Evolutionary conservation across 805 yeast genomes (phyloP).

Genomic region (Candida palmyrensis): DNA sequence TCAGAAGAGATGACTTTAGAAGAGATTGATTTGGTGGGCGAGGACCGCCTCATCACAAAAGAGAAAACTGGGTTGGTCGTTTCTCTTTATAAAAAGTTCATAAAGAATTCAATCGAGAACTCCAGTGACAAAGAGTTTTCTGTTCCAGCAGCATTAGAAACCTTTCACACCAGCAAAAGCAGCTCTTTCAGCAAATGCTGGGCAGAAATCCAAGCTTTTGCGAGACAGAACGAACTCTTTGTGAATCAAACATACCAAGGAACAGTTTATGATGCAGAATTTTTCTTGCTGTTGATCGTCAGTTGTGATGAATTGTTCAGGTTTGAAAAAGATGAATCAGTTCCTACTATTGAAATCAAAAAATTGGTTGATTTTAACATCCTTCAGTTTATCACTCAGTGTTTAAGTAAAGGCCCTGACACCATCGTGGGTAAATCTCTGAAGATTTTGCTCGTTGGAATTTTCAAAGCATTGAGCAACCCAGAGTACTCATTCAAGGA

Average conservation of each 20-base stretch:
- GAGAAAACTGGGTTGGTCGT: conserved; percentile 44
- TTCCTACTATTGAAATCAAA: conserved; percentile 44
- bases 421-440: conserved; percentile 28
- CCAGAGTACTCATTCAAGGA: conserved; percentile 45
- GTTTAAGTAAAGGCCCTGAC: conserved; percentile 29
- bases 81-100: conserved; percentile 43
- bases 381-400: conserved; percentile 45
- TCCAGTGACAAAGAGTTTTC: neutral
- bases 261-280: conserved; percentile 62
- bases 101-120: conserved; percentile 41
- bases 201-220: conserved; percentile 23
- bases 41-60: conserved; percentile 40
- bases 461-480: conserved; percentile 38
- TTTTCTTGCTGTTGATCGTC: conserved; percentile 54
- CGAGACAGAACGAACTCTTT: conserved; percentile 12
- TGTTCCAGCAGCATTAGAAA: neutral
- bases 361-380: conserved; percentile 53
- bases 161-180: neutral
- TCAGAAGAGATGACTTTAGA: conserved; percentile 32
- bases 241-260: conserved; percentile 17
- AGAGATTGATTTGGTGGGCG: conserved; percentile 43
- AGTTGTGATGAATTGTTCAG: conserved; percentile 62
- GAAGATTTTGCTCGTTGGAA: conserved; percentile 38
- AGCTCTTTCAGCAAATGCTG: conserved; percentile 3
- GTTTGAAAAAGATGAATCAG: conserved; percentile 20